Evolutionary conservation across 108 stramenopile species (phyloP).

Genomic region (Nitzschia sp.): DNA sequence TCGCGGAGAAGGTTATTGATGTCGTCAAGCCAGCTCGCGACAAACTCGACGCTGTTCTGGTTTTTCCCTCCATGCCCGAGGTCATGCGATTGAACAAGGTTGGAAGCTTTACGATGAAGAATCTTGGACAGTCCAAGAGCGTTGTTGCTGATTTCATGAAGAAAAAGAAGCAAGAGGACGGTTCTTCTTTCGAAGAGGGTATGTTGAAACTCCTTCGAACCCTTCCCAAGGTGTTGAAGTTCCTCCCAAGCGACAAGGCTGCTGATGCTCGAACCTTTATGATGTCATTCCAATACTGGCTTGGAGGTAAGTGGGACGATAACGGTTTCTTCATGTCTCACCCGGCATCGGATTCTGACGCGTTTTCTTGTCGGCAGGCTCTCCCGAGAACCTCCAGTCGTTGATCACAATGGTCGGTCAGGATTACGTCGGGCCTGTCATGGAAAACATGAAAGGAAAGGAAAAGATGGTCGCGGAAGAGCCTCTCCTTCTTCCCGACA

Average conservation of each 20-base stretch:
- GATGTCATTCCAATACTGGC: slow-evolving; percentile 99
- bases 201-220: slow-evolving; percentile 96
- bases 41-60: slow-evolving; percentile 88
- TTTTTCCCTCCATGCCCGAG: slow-evolving; percentile 98
- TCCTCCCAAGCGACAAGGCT: slow-evolving; percentile 95
- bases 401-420: slow-evolving; percentile 92
- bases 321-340: neutral
- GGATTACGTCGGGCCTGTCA: slow-evolving; percentile 87
- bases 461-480: slow-evolving; percentile 80
- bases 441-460: slow-evolving; percentile 77
- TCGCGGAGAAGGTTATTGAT: slow-evolving; percentile 94
- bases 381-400: slow-evolving; percentile 92
- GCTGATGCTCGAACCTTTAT: slow-evolving; percentile 96
- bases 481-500: slow-evolving; percentile 95
- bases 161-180: slow-evolving; percentile 97
- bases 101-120: slow-evolving; percentile 95
- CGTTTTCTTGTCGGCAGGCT: slow-evolving; percentile 39
- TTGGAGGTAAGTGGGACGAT: slow-evolving; percentile 65
- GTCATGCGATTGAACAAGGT: slow-evolving; percentile 98
- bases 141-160: slow-evolving; percentile 97
- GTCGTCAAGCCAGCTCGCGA: slow-evolving; percentile 89
- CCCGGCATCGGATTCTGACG: no score
- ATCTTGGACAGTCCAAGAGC: slow-evolving; percentile 93
- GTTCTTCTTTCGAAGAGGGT: slow-evolving; percentile 95
- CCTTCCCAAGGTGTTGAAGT: slow-evolving; percentile 96